A percentile compares a stretch with the other conserved stretches of the same genome.
Conservation (phyloP, 2,329 filamentous ascomycete species). For the Fusarium transvaalense region DNA sequence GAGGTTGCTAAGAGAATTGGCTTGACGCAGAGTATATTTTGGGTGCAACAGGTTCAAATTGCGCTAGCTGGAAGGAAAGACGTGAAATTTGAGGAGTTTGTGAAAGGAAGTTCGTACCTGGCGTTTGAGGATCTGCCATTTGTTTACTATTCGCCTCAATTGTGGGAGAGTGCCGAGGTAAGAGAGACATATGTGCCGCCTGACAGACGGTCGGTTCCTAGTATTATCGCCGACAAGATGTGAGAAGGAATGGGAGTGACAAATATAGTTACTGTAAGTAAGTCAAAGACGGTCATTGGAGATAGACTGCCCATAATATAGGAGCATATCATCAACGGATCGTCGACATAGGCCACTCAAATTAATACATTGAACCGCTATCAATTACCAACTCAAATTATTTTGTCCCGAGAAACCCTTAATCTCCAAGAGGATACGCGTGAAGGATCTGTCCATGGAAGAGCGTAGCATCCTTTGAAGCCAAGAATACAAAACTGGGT, state of each 20-base stretch:
- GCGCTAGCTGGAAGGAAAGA: conserved; percentile 14
- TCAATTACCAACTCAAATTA: background rate
- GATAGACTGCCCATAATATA: too few species aligned
- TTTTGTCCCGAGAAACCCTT: background rate
- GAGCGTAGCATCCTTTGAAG: conserved; percentile 55
- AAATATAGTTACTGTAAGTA: too few species aligned
- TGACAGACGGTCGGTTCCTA: conserved; percentile 41
- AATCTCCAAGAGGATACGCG: conserved; percentile 57
- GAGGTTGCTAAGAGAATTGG: conserved; percentile 37
- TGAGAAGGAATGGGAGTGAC: background rate
- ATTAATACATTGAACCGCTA: background rate
- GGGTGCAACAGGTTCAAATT: conserved; percentile 46
- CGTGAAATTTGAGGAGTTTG: conserved; percentile 41
- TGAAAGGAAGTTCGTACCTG: conserved; percentile 34
- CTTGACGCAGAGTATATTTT: conserved; percentile 47
- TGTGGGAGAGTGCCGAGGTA: conserved; percentile 48
- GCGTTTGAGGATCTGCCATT: conserved; percentile 48
- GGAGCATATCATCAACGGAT: too few species aligned
- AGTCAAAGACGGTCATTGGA: too few species aligned
- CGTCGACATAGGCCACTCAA: too few species aligned
- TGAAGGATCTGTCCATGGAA: conserved; percentile 58
- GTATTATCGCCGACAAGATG: conserved; percentile 11
- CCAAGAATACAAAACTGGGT: conserved; percentile 57
- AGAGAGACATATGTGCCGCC: conserved; percentile 41
- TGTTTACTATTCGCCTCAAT: conserved; percentile 47